Percentiles rank a stretch among this genome's conserved stretches.
phyloP scores from a whole-genome alignment of 345 rosid genomes.

The Gossypium herbaceum region DNA sequence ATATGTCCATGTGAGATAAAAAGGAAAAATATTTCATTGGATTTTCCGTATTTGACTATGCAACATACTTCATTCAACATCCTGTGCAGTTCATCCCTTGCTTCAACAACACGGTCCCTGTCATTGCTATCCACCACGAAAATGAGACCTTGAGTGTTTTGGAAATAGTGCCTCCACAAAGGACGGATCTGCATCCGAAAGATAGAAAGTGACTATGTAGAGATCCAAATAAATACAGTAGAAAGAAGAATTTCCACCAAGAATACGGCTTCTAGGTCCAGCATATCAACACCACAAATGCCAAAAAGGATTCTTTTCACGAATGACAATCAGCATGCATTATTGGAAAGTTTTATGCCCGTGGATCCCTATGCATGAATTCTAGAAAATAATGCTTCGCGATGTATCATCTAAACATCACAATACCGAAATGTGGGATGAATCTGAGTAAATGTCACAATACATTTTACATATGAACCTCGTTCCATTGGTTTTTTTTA shows the following conservation, averaged over 20 bases:
- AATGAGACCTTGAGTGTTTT: slow-evolving; percentile 75
- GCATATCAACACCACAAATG: neutral
- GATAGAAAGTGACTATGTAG: neutral
- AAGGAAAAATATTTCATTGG: neutral
- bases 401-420: slow-evolving; percentile 1
- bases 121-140: slow-evolving; percentile 74
- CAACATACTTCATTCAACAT: slow-evolving; percentile 62
- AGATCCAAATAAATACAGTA: neutral
- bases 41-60: neutral
- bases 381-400: neutral
- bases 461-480: neutral
- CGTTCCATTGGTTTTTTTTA: neutral
- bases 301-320: neutral
- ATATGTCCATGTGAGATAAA: neutral
- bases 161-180: slow-evolving; percentile 80
- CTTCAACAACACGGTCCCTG: slow-evolving; percentile 71
- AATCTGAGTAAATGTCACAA: neutral
- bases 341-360: neutral
- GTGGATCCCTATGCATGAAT: neutral
- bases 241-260: neutral
- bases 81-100: slow-evolving; percentile 66
- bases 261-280: neutral
- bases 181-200: slow-evolving; percentile 56
- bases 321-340: neutral
- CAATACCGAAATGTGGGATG: neutral